These are phyloP conservation scores for Choanephora cucurbitarum DNA, from an alignment of 371 early-diverging fungal genomes.

Conservation along the genomic window DNA sequence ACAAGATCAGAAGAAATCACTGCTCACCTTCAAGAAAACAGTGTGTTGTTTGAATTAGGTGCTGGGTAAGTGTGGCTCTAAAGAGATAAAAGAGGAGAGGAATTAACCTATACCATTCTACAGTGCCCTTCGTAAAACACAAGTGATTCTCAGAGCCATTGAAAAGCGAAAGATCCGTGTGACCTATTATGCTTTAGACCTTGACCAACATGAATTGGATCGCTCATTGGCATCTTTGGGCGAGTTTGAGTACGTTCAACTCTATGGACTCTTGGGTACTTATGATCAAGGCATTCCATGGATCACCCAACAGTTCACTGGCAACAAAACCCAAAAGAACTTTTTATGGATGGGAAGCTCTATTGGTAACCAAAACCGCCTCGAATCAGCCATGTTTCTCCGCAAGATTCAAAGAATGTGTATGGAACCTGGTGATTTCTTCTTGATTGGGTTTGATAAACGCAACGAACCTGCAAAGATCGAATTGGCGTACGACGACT, in stretches of 20 bases:
- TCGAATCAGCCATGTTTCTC: slow-evolving; percentile 58
- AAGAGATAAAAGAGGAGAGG: background rate
- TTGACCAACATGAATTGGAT: slow-evolving; percentile 78
- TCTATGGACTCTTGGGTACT: slow-evolving; percentile 85
- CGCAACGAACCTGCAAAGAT: slow-evolving; percentile 71
- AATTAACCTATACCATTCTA: slow-evolving; percentile 5
- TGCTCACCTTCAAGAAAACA: slow-evolving; percentile 64
- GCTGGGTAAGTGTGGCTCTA: slow-evolving; percentile 64
- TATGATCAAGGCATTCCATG: slow-evolving; percentile 82
- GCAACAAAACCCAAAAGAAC: slow-evolving; percentile 57
- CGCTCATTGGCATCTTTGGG: slow-evolving; percentile 57
- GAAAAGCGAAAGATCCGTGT: slow-evolving; percentile 62
- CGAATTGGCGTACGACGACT: slow-evolving; percentile 85
- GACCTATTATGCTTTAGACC: slow-evolving; percentile 91
- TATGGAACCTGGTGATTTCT: slow-evolving; percentile 70
- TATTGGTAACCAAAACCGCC: slow-evolving; percentile 76
- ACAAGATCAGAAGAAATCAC: slow-evolving; percentile 65
- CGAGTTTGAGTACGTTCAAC: slow-evolving; percentile 54
- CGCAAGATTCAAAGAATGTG: slow-evolving; percentile 41
- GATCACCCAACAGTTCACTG: slow-evolving; percentile 47
- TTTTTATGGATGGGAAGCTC: slow-evolving; percentile 91
- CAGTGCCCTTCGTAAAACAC: slow-evolving; percentile 87
- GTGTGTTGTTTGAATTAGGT: slow-evolving; percentile 81
- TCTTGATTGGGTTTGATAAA: slow-evolving; percentile 83
- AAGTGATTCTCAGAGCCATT: slow-evolving; percentile 74